Evolutionary conservation across 2,329 filamentous ascomycete genomes (phyloP).

Genomic region (Fusarium azukiicola): DNA sequence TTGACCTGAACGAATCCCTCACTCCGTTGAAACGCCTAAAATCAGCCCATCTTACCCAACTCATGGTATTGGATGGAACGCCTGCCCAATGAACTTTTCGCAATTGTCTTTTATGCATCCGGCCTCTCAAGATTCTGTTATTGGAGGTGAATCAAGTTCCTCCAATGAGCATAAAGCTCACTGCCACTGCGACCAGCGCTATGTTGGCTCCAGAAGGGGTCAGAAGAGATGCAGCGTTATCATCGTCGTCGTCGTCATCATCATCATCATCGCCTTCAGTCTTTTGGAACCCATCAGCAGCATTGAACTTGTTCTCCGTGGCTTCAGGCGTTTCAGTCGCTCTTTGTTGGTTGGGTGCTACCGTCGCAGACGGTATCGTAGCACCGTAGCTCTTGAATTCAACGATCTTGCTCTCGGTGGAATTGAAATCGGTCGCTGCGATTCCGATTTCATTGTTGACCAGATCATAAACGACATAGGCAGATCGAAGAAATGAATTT

Average conservation of each 20-base stretch:
- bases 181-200: constrained; percentile 42
- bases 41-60: constrained; percentile 45
- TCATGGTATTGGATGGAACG: constrained; percentile 36
- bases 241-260: constrained; percentile 24
- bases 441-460: constrained; percentile 78
- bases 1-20: constrained; percentile 43
- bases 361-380: constrained; percentile 72
- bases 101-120: constrained; percentile 18
- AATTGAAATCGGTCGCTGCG: constrained; percentile 77
- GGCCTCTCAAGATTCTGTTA: constrained; percentile 20
- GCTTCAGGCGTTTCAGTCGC: constrained; percentile 44
- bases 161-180: constrained; percentile 51
- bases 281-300: constrained; percentile 59
- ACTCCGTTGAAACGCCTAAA: constrained; percentile 44
- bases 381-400: constrained; percentile 73
- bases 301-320: constrained; percentile 49
- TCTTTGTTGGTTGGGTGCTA: constrained; percentile 65
- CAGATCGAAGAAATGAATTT: constrained; percentile 79
- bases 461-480: constrained; percentile 80
- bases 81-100: constrained; percentile 42
- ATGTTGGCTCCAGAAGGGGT: constrained; percentile 39
- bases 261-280: constrained; percentile 23
- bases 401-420: constrained; percentile 71
- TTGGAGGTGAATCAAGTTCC: constrained; percentile 39
- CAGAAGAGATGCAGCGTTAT: constrained; percentile 43